Evolutionary conservation across 83 land plant species (phyloP), one percentile per base, ranked within the genome.

Genomic region (Diphasiastrum complanatum): DNA sequence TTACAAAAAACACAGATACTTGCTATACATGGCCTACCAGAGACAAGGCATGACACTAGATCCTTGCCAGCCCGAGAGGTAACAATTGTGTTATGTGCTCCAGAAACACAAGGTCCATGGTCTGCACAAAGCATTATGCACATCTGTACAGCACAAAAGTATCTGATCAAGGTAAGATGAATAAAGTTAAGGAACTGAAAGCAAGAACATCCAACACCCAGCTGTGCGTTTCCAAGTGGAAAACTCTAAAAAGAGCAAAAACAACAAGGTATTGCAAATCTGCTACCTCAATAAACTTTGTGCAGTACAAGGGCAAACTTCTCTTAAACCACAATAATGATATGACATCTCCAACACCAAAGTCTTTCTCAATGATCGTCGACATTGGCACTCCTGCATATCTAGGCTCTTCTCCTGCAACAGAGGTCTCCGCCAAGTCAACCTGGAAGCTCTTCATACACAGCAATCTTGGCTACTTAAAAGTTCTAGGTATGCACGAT

Each of bases 61-160:
- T 93, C 99, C 58, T 93, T 93, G 51, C 96, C 96, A 53, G 99
- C 99, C 29, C 99, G 88, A 10, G 99, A 85, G 32, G 99, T 93
- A n/a, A 93, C 99, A 59, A 93, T 93, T 24, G 99, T 72, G 68
- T 93, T 93, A 74, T 93, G 99, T 61, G 99, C 99, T 64, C 99
- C 96, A 67, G 99, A 93, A 29, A 93, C 96, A 61, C 92, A 89
- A 16, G 99, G 99, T 33, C 99, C 99, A 57, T 93, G 99, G 40
- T 93, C 99, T 25, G 99, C 96, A 80, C 99, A 93, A 16, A 93
- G 65, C 88, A 93, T 80, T 30, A 93, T 75, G 74, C 92, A 93
- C 49, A 93, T 93, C 96, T 92, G 83, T 34, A 2, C 38, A 70
- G 28, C 14, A 19, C 19, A 25, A 34, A 8, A 41, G 6, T 25